Conservation (phyloP, 768 basidiomycete species). For the Dictyophora rubrovolvata region DNA sequence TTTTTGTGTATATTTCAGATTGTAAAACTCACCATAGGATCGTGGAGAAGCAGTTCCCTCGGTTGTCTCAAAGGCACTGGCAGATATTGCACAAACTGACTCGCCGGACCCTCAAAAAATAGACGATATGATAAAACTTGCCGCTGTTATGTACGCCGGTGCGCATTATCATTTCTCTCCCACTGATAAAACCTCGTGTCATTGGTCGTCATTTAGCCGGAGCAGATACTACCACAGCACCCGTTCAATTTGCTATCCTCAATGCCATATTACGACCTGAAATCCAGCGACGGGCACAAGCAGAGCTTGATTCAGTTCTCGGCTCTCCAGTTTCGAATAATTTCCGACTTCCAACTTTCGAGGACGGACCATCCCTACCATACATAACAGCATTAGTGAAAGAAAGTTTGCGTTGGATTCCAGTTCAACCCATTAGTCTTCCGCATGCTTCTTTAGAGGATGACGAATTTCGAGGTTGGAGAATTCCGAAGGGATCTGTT, state of each 20-base stretch:
- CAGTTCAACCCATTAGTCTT: not conserved
- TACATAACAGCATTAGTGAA: slow-evolving; percentile 9
- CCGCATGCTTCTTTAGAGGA: not conserved
- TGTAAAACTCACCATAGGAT: not conserved
- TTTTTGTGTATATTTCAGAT: not conserved
- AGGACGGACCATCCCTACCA: slow-evolving; percentile 5
- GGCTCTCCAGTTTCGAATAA: not conserved
- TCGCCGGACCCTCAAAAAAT: not conserved
- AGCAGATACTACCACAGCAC: not conserved
- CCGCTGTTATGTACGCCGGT: not conserved
- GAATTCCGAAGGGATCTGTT: not conserved
- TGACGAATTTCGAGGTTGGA: slow-evolving; percentile 16
- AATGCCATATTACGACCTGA: not conserved
- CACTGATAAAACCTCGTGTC: not conserved
- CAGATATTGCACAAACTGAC: not conserved
- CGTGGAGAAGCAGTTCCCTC: not conserved
- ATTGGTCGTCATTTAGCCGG: not conserved
- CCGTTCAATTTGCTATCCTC: not conserved
- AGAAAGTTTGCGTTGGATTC: slow-evolving; percentile 2
- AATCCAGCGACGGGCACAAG: not conserved
- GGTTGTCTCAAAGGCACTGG: not conserved
- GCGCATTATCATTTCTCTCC: not conserved
- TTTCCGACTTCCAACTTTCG: slow-evolving; percentile 6
- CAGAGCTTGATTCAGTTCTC: not conserved
- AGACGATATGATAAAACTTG: not conserved